phyloP scores from a whole-genome alignment of 164 flowering plant genomes.

The Brasenia schreberi region DNA sequence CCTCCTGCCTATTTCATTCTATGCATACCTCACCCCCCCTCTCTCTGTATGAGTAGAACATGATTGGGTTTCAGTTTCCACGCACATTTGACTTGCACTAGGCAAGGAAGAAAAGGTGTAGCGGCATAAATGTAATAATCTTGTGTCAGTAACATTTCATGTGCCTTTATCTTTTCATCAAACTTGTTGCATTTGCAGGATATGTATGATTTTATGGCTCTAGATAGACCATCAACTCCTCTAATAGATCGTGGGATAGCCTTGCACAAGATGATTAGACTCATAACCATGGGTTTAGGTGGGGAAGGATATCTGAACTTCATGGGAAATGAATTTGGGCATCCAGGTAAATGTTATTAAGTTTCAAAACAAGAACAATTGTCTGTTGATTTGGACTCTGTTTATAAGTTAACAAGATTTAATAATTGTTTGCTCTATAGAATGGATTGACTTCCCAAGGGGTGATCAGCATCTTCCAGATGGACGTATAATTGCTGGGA shows the following conservation, averaged over 20 bases:
- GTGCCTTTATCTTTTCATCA: not conserved
- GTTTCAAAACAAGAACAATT: not conserved
- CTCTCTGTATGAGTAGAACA: too few relatives aligned
- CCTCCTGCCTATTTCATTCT: too few relatives aligned
- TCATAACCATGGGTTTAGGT: conserved; percentile 94
- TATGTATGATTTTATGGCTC: conserved; percentile 99
- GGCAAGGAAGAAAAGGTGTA: not conserved
- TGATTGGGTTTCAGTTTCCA: too few relatives aligned
- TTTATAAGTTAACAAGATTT: not conserved
- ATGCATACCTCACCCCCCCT: too few relatives aligned
- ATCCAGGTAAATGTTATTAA: conserved; percentile 54
- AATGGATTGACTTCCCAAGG: conserved; percentile 99
- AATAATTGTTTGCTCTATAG: conserved; percentile 18
- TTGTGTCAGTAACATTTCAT: not conserved
- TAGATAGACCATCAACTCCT: conserved; percentile 86
- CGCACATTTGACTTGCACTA: too few relatives aligned
- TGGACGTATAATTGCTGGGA: conserved; percentile 74
- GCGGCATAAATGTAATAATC: not conserved
- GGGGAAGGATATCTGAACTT: conserved; percentile 99
- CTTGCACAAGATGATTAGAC: conserved; percentile 97
- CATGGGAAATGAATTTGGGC: conserved; percentile 99
- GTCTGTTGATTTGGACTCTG: not conserved
- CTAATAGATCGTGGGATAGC: conserved; percentile 93
- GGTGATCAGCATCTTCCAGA: conserved; percentile 64
- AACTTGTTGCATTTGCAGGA: conserved; percentile 35